These are phyloP conservation scores for Dovyalis caffra DNA, from an alignment of 345 rosid species.

Conservation along the genomic window DNA sequence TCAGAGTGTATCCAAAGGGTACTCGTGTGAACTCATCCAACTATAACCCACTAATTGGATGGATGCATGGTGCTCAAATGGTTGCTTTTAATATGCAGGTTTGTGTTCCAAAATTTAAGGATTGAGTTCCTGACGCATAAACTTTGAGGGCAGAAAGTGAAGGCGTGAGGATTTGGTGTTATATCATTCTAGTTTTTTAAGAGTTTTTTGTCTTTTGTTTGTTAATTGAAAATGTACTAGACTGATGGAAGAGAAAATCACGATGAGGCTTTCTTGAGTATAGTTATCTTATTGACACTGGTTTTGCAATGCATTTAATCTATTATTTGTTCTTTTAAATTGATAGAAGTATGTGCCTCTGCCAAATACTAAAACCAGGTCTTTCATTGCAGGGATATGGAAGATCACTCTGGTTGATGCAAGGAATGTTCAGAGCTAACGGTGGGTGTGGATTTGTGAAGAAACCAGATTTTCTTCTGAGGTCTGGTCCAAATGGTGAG, in stretches of 20 bases:
- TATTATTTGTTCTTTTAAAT: conserved; percentile 3
- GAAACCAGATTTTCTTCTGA: conserved; percentile 68
- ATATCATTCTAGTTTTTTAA: background rate
- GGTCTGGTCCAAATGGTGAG: conserved; percentile 35
- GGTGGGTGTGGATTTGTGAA: conserved; percentile 92
- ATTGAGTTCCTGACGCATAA: background rate
- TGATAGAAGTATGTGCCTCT: background rate
- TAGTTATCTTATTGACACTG: background rate
- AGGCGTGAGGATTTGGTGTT: background rate
- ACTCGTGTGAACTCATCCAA: conserved; percentile 70
- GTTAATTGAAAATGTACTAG: background rate
- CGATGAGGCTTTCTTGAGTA: background rate
- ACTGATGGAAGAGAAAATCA: background rate
- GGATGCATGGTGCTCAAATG: conserved; percentile 94
- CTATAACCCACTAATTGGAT: conserved; percentile 64
- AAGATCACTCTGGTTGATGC: conserved; percentile 89
- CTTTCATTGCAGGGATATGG: conserved; percentile 61
- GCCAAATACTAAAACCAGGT: conserved; percentile 1
- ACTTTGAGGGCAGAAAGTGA: background rate
- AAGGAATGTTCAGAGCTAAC: conserved; percentile 87
- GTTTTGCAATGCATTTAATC: background rate
- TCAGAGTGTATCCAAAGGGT: conserved; percentile 89
- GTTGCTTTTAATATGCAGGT: conserved; percentile 94
- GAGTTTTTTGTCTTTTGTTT: background rate
- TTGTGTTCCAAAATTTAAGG: conserved; percentile 3